Evolutionary conservation across 192 early-diverging fungal species (phyloP).

Genomic region (Backusella australiensis): DNA sequence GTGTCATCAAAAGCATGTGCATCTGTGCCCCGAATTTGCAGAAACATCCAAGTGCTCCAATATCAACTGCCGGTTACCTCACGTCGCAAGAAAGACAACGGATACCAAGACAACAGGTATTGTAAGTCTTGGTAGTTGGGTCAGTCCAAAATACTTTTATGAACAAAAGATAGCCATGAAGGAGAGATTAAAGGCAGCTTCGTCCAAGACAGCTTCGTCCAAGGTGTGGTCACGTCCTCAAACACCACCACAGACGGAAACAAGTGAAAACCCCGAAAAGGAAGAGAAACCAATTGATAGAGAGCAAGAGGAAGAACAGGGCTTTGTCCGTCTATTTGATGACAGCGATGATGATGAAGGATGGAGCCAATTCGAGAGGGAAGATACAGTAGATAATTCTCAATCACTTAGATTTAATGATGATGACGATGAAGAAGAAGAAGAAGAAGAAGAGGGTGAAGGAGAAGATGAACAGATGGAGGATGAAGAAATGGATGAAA

Average conservation of each 20-base stretch:
- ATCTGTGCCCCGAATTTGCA: slow-evolving; percentile 69
- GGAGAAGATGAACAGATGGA: slow-evolving; percentile 8
- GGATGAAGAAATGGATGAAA: slow-evolving; percentile 12
- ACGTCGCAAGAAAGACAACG: slow-evolving; percentile 34
- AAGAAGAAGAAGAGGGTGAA: slow-evolving; percentile 6
- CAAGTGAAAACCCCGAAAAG: slow-evolving; percentile 13
- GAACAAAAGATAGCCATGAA: not conserved
- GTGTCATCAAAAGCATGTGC: slow-evolving; percentile 63
- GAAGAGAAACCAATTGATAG: not conserved
- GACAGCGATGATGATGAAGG: slow-evolving; percentile 24
- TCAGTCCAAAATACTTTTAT: slow-evolving; percentile 2
- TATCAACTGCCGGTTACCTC: slow-evolving; percentile 59
- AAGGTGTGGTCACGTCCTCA: slow-evolving; percentile 15
- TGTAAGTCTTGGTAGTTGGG: slow-evolving; percentile 10
- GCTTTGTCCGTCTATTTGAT: slow-evolving; percentile 39
- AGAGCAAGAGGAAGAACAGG: slow-evolving; percentile 14
- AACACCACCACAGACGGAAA: not conserved
- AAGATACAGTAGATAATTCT: slow-evolving; percentile 28
- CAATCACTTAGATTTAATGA: slow-evolving; percentile 31
- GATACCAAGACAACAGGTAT: slow-evolving; percentile 12
- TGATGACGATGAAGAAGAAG: slow-evolving; percentile 40
- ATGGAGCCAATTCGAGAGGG: slow-evolving; percentile 17
- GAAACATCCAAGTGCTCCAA: slow-evolving; percentile 56
- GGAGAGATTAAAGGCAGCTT: not conserved
- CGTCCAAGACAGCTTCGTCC: slow-evolving; percentile 3